Percentiles rank a stretch among this genome's conserved stretches.
These are phyloP conservation scores for Camelina neglecta DNA, from an alignment of 345 rosid genomes.

Conservation along the genomic window DNA sequence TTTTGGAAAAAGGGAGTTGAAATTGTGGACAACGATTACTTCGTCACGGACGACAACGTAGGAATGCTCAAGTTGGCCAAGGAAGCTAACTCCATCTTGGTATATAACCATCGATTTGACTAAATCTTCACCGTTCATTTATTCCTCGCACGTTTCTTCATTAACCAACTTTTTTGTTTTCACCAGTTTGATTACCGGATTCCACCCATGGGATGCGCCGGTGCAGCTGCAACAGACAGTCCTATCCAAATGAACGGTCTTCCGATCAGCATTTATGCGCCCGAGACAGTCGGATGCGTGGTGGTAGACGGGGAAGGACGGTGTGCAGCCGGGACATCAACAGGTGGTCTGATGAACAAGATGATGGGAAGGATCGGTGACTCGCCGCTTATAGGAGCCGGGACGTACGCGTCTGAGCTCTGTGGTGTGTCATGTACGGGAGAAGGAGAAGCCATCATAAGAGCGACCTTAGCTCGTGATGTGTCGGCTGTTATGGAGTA, in stretches of 20 bases:
- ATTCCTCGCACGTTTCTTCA: conserved; percentile 1
- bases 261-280: conserved; percentile 85
- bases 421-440: conserved; percentile 94
- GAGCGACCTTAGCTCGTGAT: conserved; percentile 86
- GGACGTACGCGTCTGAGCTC: conserved; percentile 80
- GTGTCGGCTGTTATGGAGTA: conserved; percentile 98
- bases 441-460: conserved; percentile 95
- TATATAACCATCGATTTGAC: conserved; percentile 27
- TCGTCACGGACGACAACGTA: conserved; percentile 81
- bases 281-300: conserved; percentile 95
- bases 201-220: conserved; percentile 62
- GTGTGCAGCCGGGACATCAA: conserved; percentile 94
- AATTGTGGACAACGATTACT: conserved; percentile 77
- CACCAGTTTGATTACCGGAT: conserved; percentile 86
- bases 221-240: conserved; percentile 59
- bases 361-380: conserved; percentile 89
- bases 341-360: conserved; percentile 96
- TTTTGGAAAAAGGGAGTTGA: conserved; percentile 65
- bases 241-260: conserved; percentile 86
- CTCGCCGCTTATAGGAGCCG: conserved; percentile 94
- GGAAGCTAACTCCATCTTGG: conserved; percentile 92
- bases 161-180: background rate
- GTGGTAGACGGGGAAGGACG: conserved; percentile 82
- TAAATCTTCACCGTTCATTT: conserved; percentile 35
- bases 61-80: conserved; percentile 89